Conservation (phyloP, 345 rosid genomes). For the Isatis tinctoria region DNA sequence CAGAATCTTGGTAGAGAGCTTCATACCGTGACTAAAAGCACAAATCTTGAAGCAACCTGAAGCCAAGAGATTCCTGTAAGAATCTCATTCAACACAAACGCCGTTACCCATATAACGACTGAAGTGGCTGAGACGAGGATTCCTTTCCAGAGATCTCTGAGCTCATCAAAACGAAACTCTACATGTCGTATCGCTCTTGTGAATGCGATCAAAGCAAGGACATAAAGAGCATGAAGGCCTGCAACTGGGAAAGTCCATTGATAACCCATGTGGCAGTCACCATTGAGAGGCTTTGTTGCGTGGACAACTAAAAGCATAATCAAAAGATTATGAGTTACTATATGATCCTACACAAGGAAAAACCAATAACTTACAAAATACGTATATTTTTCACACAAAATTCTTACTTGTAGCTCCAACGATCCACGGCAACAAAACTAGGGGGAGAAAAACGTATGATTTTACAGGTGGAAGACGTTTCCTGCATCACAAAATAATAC, state of each 20-base stretch:
- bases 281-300: slow-evolving; percentile 51
- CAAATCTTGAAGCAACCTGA: slow-evolving; percentile 75
- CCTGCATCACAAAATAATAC: slow-evolving; percentile 40
- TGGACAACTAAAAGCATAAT: slow-evolving; percentile 51
- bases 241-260: slow-evolving; percentile 54
- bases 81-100: slow-evolving; percentile 69
- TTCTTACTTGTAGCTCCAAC: slow-evolving; percentile 63
- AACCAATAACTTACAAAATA: not conserved
- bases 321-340: slow-evolving; percentile 1
- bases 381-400: not conserved
- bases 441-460: slow-evolving; percentile 67
- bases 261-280: slow-evolving; percentile 56
- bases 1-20: slow-evolving; percentile 1
- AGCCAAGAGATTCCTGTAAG: slow-evolving; percentile 57
- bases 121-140: slow-evolving; percentile 63
- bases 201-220: slow-evolving; percentile 55
- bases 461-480: slow-evolving; percentile 73
- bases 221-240: slow-evolving; percentile 53
- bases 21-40: slow-evolving; percentile 63
- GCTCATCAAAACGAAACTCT: slow-evolving; percentile 83
- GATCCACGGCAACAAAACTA: slow-evolving; percentile 74
- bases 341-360: not conserved
- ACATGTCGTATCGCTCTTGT: slow-evolving; percentile 64
- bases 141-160: slow-evolving; percentile 84
- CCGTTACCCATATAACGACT: slow-evolving; percentile 67